Evolutionary conservation across 106 monocot genomes (phyloP), one percentile per base, ranked within the genome.

Genomic region (Dendrobium huoshanense): DNA sequence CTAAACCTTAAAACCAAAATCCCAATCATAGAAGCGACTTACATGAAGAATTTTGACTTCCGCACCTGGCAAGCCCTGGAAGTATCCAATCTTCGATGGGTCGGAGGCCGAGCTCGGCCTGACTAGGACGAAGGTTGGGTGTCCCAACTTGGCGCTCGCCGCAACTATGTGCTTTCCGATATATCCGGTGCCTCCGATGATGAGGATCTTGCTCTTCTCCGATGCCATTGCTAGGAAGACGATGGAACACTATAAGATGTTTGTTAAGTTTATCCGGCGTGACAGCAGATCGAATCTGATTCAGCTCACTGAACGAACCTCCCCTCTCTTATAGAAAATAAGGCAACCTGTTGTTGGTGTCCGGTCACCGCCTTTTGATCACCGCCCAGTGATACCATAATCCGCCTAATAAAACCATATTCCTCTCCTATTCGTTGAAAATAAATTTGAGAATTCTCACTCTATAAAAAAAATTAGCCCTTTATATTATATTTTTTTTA

Each of bases 121-220:
- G 0, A 87, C 84, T 0, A 87, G 84, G 4, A 65, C 84, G 31
- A 87, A 84, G 16, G 84, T 87, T 9, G 84, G 84, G 67, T 87
- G 81, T 0, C 84, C 84, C 24, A 54, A 70, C 67, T 47, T 84
- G 10, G 72, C 84, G 41, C 84, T 80, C 0, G 84, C 87, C 16
- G 54, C 11, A n/a, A 87, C 82, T 67, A 87, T 80, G 75, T 64
- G 76, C 79, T 84, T 84, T 25, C 87, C 87, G 55, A 87, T 84
- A 79, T 85, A 82, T 17, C 87, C 87, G 1, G 87, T 84, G 37
- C 84, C 79, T 24, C 87, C 87, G 79, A 87, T 79, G 49, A 87
- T n/a, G 27, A 87, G 27, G 73, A 87, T 75, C 84, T 64, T 73
- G 79, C 79, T 79, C 20, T 73, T 73, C 29, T 73, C 73, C 41